Evolutionary conservation across 148 eudicot genomes (phyloP), one percentile per base, ranked within the genome.

Genomic region (Dianthus caryophyllus): DNA sequence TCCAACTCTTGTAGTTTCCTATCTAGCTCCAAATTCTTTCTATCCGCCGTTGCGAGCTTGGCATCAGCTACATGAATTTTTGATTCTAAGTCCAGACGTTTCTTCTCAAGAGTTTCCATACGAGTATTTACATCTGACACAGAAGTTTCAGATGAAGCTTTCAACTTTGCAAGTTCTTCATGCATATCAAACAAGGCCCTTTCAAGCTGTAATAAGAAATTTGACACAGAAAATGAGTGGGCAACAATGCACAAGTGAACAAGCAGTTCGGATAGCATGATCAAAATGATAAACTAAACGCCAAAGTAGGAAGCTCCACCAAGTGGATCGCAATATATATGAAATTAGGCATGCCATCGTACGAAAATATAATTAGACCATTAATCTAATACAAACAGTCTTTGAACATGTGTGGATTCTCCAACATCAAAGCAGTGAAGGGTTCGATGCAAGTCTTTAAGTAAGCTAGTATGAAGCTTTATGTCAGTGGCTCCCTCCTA

Each of bases 1-100:
- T 86, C 91, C 51, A 95, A 51, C 60, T 88, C 97, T 78, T 82
- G 86, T 70, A 88, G 39, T 74, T 82, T 90, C 83, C 87, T 87
- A 59, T 90, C 91, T 72, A 88, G 36, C 66, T 86, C 97, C 24
- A 78, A 73, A 61, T 77, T 77, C 78, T 86, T 87, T 82, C 85
- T 79, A 60, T 76, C 85, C 48, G 79, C 83, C 76, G 88, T 96
- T 31, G 89, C 84, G 78, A 85, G 87, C 70, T 84, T 84, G 26
- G 85, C 77, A 78, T 85, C 85, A 14, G 84, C 97, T 25, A 73
- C 77, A 67, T 52, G 79, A 70, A 80, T 67, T 72, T 81, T 90
- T 47, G 69, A 75, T 73, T 95, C 85, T 41, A 90, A 80, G 71
- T 90, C 86, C 58, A 65, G 31, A 24, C 85, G 84, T 71, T 75